Base-by-base conservation (phyloP, 495 filamentous ascomycete species). In the Opeltia flavorubescens region DNA sequence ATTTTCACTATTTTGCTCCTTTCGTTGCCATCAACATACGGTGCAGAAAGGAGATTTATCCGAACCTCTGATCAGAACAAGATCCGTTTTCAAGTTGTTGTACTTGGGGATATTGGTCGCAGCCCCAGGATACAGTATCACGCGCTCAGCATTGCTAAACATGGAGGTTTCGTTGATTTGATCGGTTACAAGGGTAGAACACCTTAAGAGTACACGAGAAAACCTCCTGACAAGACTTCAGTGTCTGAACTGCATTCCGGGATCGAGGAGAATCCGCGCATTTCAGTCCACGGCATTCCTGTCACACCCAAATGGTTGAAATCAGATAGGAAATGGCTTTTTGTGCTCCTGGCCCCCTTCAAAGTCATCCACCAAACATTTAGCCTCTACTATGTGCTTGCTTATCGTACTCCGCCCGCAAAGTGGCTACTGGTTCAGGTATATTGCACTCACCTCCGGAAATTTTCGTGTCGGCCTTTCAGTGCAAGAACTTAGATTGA, bases 41-140 rank as follows among this genome's bases (percentile, higher is more conserved):
- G 50, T 20, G 21, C 20, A 43, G 42, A 44, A 1, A 7, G n/a
- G 3, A 18, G 29, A 5, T 29, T 30, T n/a, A 36, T 52, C 34
- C 50, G 47, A 18, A 51, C 50, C 50, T 49, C 39, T 39, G 48
- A 29, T 20, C 60, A 44, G 41, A 42, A 25, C 39, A 46, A 52
- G 45, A 63, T 70, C 20, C 72, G 74, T 5, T 71, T 84, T 23
- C 86, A 94, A 57, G 75, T 99, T 28, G 72, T 96, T n/a, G 91
- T 99, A 33, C 74, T 99, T n/a, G 91, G 91, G 12, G 91, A 99
- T 58, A 91, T 99, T 62, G 91, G 91, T 21, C 77, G 88, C 28
- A 94, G 87, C 60, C 91, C 91, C 21, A 84, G 91, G 49, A 99
- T 99, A 91, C 91, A 95, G 61, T 95, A 99, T 59, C 91, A 99